Evolutionary conservation across 2,329 filamentous ascomycete species (phyloP).

Genomic region (Pyricularia pennisetigena): DNA sequence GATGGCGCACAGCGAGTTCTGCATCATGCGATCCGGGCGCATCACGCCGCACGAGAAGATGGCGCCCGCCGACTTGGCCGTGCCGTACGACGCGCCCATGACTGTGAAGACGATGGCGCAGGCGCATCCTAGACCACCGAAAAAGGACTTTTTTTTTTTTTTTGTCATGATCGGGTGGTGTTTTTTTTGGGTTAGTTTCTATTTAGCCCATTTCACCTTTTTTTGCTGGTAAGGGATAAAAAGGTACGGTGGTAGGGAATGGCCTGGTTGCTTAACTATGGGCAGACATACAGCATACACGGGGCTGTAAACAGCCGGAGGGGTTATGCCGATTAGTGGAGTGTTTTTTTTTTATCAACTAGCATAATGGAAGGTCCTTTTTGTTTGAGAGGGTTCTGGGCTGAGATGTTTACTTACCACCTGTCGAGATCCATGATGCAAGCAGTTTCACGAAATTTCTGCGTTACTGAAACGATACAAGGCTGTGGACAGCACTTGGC

Average conservation of each 20-base stretch:
- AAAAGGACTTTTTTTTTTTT: slow-evolving; percentile 61
- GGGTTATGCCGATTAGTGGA: neutral
- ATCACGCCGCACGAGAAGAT: slow-evolving; percentile 97
- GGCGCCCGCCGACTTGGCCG: slow-evolving; percentile 96
- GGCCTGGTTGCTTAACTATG: no score
- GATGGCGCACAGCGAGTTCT: slow-evolving; percentile 99
- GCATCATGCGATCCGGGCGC: slow-evolving; percentile 92
- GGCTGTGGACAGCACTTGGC: neutral
- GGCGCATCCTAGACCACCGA: slow-evolving; percentile 93
- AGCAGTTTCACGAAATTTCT: neutral
- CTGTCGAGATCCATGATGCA: neutral
- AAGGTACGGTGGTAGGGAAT: no score
- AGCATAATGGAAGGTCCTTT: neutral
- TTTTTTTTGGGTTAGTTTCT: slow-evolving; percentile 7
- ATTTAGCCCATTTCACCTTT: neutral
- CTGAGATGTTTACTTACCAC: neutral
- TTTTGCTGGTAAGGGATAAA: neutral
- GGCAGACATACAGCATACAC: slow-evolving; percentile 30
- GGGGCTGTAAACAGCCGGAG: slow-evolving; percentile 20
- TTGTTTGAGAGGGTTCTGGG: neutral
- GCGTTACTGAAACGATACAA: neutral
- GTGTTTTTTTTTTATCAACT: neutral
- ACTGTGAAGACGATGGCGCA: slow-evolving; percentile 38
- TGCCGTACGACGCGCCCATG: slow-evolving; percentile 82
- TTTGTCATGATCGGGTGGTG: neutral